Evolutionary conservation across 768 basidiomycete genomes (phyloP), one percentile per base, ranked within the genome.

Genomic region (Lactarius hatsudake): DNA sequence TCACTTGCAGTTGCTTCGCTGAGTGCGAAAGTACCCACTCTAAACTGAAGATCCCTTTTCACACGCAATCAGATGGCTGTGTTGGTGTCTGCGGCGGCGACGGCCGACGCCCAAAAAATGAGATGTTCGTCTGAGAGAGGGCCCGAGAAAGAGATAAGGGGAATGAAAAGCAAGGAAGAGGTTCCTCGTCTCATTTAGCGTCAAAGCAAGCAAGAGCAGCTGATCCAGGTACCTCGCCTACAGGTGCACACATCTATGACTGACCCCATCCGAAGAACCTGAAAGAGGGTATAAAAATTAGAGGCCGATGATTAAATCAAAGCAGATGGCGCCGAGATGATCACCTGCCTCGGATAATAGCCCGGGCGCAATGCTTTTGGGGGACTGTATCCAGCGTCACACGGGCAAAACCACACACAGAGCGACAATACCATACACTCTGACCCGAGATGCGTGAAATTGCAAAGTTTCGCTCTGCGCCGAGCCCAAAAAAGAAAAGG

Each of bases 1-100:
- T 53, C 15, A 34, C 34, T 34, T 0, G 34, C 34, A 53, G 26
- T 63, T 55, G 32, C 38, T 63, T 67, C 66, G 66, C 66, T 67
- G 66, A 63, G 66, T 67, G 23, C 59, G 51, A 67, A 67, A 67
- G 63, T 51, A 28, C n/a, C 28, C 20, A 48, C 42, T 51, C 51
- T 53, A 15, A 51, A 51, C 23, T 51, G 48, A 30, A 9, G 30
- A 56, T 34, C 55, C 30, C 54, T 32, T n/a, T 56, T 53, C 51
- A 53, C 51, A 53, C 51, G 51, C 51, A 53, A 53, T 53, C 51
- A 26, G 51, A 53, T 53, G 51, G 51, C 51, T 53, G 51, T 53
- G 51, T 26, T 13, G 1, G 51, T 8, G 18, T 18, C 48, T 26
- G 4, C n/a, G 51, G 13, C 51, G 51, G 26, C 13, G 51, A 53